Conservation (phyloP, 352 stramenopile species). For the Pythium monospermum region DNA sequence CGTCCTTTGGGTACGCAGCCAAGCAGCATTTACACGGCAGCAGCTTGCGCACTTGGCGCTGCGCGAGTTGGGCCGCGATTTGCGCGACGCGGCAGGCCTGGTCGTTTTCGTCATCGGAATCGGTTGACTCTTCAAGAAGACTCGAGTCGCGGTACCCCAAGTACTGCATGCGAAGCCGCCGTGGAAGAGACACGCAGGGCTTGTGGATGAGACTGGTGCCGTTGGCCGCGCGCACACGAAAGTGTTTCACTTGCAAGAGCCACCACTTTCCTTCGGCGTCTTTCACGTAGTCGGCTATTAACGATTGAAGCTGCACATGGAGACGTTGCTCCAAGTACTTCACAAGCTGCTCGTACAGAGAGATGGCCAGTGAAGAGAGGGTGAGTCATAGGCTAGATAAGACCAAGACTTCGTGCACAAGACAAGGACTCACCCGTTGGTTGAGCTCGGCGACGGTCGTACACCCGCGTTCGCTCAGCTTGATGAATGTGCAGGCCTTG, state of each 20-base stretch:
- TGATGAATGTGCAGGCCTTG: constrained; percentile 72
- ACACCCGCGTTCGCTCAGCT: constrained; percentile 70
- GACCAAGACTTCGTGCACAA: too few relatives aligned
- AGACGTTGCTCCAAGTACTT: constrained; percentile 67
- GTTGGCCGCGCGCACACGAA: constrained; percentile 32
- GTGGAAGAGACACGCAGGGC: constrained; percentile 32
- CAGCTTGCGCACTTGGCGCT: constrained; percentile 67
- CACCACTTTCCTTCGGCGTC: constrained; percentile 65
- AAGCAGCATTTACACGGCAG: constrained; percentile 79
- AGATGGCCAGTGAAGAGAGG: neutral
- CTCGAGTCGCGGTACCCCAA: constrained; percentile 62
- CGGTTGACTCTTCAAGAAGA: constrained; percentile 51
- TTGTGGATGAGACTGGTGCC: constrained; percentile 23
- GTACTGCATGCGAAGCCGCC: constrained; percentile 41
- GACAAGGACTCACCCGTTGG: constrained; percentile 34
- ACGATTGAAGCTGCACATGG: constrained; percentile 49
- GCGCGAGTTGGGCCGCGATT: constrained; percentile 25
- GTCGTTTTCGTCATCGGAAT: constrained; percentile 41
- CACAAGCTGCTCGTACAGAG: constrained; percentile 36
- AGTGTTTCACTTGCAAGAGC: constrained; percentile 77
- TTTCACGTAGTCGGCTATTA: constrained; percentile 72
- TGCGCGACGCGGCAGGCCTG: constrained; percentile 7
- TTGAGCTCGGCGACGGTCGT: constrained; percentile 65
- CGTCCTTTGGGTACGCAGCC: constrained; percentile 59
- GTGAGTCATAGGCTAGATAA: neutral